Evolutionary conservation across 2,329 filamentous ascomycete genomes (phyloP).

Genomic region (Rhynchosporium secalis): DNA sequence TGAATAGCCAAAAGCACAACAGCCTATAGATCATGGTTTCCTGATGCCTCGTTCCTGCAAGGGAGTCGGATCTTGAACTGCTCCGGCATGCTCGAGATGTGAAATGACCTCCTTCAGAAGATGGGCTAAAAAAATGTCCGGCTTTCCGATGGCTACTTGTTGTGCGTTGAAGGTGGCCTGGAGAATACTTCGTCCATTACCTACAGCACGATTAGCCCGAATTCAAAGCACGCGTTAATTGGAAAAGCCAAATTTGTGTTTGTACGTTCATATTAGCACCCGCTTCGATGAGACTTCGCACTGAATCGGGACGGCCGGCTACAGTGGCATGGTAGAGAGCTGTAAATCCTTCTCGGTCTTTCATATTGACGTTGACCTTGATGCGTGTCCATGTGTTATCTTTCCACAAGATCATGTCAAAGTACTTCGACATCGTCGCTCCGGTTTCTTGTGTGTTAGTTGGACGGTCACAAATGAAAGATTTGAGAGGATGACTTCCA

Average conservation of each 20-base stretch:
- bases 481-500: constrained; percentile 6
- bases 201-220: neutral
- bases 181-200: neutral
- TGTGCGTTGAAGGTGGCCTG: constrained; percentile 6
- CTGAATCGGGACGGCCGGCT: constrained; percentile 18
- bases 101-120: constrained; percentile 20
- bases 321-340: constrained; percentile 19
- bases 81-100: constrained; percentile 20
- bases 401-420: constrained; percentile 18
- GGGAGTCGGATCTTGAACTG: constrained; percentile 13
- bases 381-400: constrained; percentile 8
- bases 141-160: constrained; percentile 5
- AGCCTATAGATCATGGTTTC: neutral
- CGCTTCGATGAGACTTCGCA: constrained; percentile 17
- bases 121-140: constrained; percentile 14
- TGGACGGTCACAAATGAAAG: constrained; percentile 9
- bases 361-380: constrained; percentile 22
- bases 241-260: neutral
- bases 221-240: neutral
- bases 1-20: no score
- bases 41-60: constrained; percentile 17
- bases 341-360: constrained; percentile 16
- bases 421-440: constrained; percentile 25
- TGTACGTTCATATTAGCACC: constrained; percentile 14
- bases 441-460: constrained; percentile 13